These are phyloP conservation scores for Sicyos baderoa DNA, from an alignment of 306 rosid species.

Conservation along the genomic window DNA sequence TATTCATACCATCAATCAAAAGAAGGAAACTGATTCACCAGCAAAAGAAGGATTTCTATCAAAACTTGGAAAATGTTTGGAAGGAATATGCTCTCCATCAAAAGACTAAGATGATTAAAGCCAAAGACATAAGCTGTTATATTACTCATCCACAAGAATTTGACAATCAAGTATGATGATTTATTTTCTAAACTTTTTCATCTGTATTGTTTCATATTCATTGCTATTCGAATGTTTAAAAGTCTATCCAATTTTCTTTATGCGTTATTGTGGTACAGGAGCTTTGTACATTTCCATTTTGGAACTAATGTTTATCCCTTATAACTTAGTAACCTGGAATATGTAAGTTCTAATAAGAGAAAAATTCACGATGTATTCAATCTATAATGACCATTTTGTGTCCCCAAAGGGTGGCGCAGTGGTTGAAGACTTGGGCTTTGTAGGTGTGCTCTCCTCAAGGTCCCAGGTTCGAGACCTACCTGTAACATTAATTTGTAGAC, in stretches of 20 bases:
- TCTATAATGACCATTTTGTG: no score
- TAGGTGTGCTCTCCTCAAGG: no score
- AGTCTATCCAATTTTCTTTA: not conserved
- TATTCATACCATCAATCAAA: constrained; percentile 15
- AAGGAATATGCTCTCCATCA: constrained; percentile 16
- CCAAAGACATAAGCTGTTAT: not conserved
- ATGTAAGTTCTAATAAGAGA: not conserved
- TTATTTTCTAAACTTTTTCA: not conserved
- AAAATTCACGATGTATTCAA: not conserved
- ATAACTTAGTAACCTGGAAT: not conserved
- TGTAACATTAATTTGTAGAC: no score
- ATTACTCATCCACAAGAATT: constrained; percentile 3
- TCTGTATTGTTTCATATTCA: not conserved
- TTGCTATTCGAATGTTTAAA: no score
- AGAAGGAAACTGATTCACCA: constrained; percentile 16
- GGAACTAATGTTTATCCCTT: not conserved
- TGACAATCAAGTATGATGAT: not conserved
- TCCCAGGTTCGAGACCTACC: no score
- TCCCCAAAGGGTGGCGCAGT: no score
- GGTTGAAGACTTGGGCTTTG: no score
- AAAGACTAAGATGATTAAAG: constrained; percentile 5
- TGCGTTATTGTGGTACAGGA: not conserved
- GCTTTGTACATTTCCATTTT: constrained; percentile 7
- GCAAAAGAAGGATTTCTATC: constrained; percentile 4
- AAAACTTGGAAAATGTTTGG: constrained; percentile 20